Percentiles rank a stretch among this genome's conserved stretches.
Evolutionary conservation across 768 basidiomycete genomes (phyloP).

Genomic region (Mycena venus): DNA sequence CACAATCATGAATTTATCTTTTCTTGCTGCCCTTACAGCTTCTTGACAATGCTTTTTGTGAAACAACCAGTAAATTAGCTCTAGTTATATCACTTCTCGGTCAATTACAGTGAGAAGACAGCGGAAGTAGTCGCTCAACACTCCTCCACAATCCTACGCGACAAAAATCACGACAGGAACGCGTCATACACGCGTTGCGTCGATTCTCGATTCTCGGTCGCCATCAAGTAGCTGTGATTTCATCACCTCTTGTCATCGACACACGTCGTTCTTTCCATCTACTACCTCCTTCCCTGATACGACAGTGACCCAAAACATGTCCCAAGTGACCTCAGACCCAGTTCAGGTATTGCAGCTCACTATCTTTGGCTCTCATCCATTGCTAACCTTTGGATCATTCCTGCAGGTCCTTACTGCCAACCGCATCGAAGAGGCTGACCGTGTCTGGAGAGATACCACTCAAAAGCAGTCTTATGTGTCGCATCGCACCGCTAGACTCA

Average conservation of each 20-base stretch:
- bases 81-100: neutral
- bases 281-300: no score
- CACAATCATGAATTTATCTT: neutral
- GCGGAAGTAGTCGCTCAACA: neutral
- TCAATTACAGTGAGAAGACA: neutral
- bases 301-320: neutral
- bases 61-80: neutral
- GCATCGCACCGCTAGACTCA: neutral
- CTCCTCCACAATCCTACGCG: neutral
- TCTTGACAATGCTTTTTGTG: neutral
- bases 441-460: neutral
- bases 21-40: neutral
- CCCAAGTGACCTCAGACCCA: neutral
- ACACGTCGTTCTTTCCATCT: neutral
- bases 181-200: neutral
- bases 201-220: neutral
- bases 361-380: neutral
- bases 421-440: neutral
- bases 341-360: neutral
- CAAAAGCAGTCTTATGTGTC: neutral
- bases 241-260: neutral
- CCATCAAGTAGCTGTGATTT: neutral
- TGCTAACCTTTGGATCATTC: neutral
- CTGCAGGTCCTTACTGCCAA: neutral
- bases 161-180: neutral